Evolutionary conservation across 371 early-diverging fungal genomes (phyloP).

Genomic region (Lichtheimia ramosa): DNA sequence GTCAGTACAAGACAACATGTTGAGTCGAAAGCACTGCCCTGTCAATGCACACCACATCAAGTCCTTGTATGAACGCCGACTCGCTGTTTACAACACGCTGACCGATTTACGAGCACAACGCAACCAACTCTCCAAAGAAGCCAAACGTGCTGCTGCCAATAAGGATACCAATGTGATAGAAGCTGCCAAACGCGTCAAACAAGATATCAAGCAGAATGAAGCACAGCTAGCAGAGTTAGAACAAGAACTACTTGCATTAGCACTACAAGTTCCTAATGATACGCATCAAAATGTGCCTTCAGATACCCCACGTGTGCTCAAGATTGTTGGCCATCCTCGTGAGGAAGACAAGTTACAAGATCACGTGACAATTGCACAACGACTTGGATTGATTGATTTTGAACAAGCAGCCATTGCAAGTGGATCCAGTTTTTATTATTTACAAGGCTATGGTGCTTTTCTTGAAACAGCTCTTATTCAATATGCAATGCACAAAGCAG

Average conservation of each 20-base stretch:
- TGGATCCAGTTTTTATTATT: conserved; percentile 87
- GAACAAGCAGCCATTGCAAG: conserved; percentile 80
- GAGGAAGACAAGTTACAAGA: conserved; percentile 44
- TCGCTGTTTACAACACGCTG: conserved; percentile 29
- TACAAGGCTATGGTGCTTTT: conserved; percentile 80
- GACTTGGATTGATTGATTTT: conserved; percentile 77
- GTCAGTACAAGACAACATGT: conserved; percentile 52
- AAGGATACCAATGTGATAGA: conserved; percentile 8
- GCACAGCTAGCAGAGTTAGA: conserved; percentile 33
- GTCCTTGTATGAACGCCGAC: conserved; percentile 51
- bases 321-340: conserved; percentile 41
- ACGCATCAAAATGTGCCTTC: conserved; percentile 65
- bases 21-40: conserved; percentile 50
- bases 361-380: conserved; percentile 66
- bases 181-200: conserved; percentile 18
- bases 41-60: conserved; percentile 44
- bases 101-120: conserved; percentile 44
- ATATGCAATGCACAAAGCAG: conserved; percentile 78
- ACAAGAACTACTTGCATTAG: conserved; percentile 46
- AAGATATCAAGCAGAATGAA: conserved; percentile 39
- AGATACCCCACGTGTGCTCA: conserved; percentile 49
- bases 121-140: conserved; percentile 46
- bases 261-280: conserved; percentile 70
- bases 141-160: neutral
- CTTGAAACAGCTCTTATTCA: conserved; percentile 87